Base-by-base conservation (phyloP, 306 rosid species). In the Notholithocarpus densiflorus region DNA sequence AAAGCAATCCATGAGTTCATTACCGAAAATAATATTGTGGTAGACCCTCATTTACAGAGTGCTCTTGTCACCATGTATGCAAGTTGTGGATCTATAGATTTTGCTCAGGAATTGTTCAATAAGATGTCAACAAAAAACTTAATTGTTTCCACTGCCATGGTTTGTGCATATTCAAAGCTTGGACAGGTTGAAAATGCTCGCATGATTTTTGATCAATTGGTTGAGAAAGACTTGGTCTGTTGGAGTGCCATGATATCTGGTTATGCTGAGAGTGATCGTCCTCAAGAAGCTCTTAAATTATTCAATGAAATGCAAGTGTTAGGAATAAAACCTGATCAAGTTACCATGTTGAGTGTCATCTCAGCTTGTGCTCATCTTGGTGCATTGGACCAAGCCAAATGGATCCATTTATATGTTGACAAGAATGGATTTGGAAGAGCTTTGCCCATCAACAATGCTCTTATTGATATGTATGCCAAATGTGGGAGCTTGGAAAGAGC, bases 201-300 rank as follows among this genome's bases (percentile, higher is more conserved):
- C 60, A 32, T 55, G 81, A 80, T 91, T 73, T 93, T 93, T 80
- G 87, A 91, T 74, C 87, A 89, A 75, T 89, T 91, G 80, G 68
- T 56, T 77, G 88, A 84, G 79, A 93, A 84, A 84, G 93, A 93
- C 84, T 77, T 87, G 86, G 87, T 93, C 45, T 85, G 93, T 80
- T 93, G 98, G 98, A 93, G 89, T 71, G 90, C 98, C 0, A 89
- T 93, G 96, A 89, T 89, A 76, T 88, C 96, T 72, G 96, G 90
- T 60, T 93, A 91, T 79, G 90, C 93, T 9, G 92, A 91, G 76
- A 93, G 93, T 77, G 92, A 90, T 76, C 84, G 9, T 72, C 92
- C 98, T 81, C 90, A 84, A 4, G 94, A 91, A 82, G 89, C 94
- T 76, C 93, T 88, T 73, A 80, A 84, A 52, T 69, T 93, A 83